Percentiles rank a stretch among this genome's conserved stretches.
Conservation (phyloP, 345 rosid species). For the Limnanthes douglasii region DNA sequence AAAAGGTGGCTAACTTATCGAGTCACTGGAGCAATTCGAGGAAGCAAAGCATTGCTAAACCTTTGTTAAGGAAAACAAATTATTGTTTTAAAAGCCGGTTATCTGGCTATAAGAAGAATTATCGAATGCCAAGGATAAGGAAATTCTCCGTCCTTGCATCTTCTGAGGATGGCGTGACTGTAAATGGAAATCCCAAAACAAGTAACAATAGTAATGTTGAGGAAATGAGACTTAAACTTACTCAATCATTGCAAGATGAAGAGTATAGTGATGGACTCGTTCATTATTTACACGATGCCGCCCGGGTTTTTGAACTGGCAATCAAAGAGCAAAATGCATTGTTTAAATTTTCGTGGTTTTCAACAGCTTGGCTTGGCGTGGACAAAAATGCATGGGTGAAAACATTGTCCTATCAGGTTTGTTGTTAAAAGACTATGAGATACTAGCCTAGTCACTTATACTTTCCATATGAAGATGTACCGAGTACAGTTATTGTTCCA, state of each 20-base stretch:
- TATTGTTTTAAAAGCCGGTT: slow-evolving; percentile 6
- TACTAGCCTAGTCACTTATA: no score
- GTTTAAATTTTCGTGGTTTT: slow-evolving; percentile 64
- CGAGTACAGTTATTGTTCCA: no score
- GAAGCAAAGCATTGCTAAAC: slow-evolving; percentile 21
- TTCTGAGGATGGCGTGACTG: slow-evolving; percentile 63
- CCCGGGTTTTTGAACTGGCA: slow-evolving; percentile 72
- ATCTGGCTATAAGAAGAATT: slow-evolving; percentile 17
- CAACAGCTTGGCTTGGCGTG: slow-evolving; percentile 77
- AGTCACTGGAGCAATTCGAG: slow-evolving; percentile 30
- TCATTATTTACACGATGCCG: slow-evolving; percentile 76
- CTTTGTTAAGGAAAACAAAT: slow-evolving; percentile 16
- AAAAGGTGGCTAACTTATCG: slow-evolving; percentile 21
- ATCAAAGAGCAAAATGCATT: slow-evolving; percentile 36
- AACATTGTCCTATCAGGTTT: slow-evolving; percentile 85
- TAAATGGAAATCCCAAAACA: slow-evolving; percentile 42
- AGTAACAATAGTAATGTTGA: slow-evolving; percentile 41
- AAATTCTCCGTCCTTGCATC: slow-evolving; percentile 30
- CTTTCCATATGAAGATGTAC: no score
- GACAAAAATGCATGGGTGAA: slow-evolving; percentile 83
- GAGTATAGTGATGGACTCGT: slow-evolving; percentile 62
- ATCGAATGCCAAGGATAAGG: slow-evolving; percentile 24
- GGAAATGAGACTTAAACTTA: slow-evolving; percentile 53
- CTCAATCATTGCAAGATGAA: slow-evolving; percentile 49
- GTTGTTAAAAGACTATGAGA: slow-evolving; percentile 3